These are phyloP conservation scores for Calonectria ilicicola DNA, from an alignment of 2,329 filamentous ascomycete genomes.

Conservation along the genomic window DNA sequence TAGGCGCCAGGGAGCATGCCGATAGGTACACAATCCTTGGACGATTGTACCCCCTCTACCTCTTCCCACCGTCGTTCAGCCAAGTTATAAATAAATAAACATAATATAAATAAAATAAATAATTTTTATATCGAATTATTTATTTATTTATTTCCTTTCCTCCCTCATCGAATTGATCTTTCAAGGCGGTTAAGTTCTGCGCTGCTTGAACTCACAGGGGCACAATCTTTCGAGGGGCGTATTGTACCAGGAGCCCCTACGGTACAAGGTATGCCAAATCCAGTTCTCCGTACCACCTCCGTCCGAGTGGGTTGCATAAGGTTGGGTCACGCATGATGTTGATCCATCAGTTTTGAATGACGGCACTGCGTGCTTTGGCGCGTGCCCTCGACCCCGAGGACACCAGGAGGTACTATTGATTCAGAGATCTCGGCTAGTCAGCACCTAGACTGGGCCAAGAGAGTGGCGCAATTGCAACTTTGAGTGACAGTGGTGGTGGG, in stretches of 20 bases:
- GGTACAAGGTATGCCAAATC: not conserved
- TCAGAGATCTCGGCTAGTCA: not conserved
- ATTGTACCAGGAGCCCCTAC: not conserved
- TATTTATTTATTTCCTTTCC: no score
- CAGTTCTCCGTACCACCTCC: not conserved
- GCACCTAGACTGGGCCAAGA: not conserved
- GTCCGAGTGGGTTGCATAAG: slow-evolving; percentile 17
- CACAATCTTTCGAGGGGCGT: no score
- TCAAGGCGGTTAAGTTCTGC: no score
- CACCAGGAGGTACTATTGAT: no score
- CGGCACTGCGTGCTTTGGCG: not conserved
- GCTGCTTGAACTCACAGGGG: no score
- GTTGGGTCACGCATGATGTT: slow-evolving; percentile 17
- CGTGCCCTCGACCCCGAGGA: not conserved
- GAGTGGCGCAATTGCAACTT: not conserved
- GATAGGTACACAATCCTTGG: not conserved
- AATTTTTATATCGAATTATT: no score
- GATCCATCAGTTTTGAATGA: slow-evolving; percentile 3
- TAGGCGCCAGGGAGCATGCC: not conserved
- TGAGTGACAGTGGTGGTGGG: not conserved
- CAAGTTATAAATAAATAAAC: no score
- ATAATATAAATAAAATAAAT: no score
- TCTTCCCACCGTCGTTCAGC: no score
- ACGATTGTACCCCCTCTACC: no score
- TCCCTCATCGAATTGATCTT: no score